These are phyloP conservation scores for Monilinia aucupariae DNA, from an alignment of 2,329 filamentous ascomycete species.

Conservation along the genomic window DNA sequence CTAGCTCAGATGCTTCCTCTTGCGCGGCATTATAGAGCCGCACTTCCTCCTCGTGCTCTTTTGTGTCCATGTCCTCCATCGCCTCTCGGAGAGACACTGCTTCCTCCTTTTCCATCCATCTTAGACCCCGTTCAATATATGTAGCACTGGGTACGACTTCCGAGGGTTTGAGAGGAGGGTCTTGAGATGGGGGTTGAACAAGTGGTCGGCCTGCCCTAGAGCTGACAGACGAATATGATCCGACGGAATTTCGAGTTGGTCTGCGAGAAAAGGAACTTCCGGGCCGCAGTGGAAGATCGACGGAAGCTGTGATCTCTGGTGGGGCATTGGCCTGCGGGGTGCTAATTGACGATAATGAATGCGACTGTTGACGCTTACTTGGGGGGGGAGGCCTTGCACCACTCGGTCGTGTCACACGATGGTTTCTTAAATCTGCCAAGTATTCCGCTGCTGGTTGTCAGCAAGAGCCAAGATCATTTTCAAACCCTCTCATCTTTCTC, in stretches of 20 bases:
- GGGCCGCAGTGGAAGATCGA: constrained; percentile 27
- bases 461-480: constrained; percentile 10
- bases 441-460: constrained; percentile 53
- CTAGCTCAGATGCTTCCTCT: constrained; percentile 71
- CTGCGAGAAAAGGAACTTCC: constrained; percentile 30
- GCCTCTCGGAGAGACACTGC: constrained; percentile 63
- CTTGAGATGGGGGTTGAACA: constrained; percentile 24
- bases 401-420: constrained; percentile 60
- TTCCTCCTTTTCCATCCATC: constrained; percentile 80
- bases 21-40: constrained; percentile 65
- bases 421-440: constrained; percentile 64
- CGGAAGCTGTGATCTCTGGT: constrained; percentile 20
- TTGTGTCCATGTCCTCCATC: constrained; percentile 66
- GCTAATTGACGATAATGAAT: constrained; percentile 38
- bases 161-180: constrained; percentile 47
- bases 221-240: constrained; percentile 30
- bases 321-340: constrained; percentile 17
- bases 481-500: background rate
- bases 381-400: constrained; percentile 61
- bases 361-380: constrained; percentile 32
- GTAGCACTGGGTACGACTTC: constrained; percentile 59
- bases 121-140: constrained; percentile 67
- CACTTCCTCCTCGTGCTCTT: constrained; percentile 50
- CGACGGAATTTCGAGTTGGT: constrained; percentile 30
- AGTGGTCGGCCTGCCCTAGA: constrained; percentile 32